Evolutionary conservation across 345 rosid genomes (phyloP).

Genomic region (Salix exigua): DNA sequence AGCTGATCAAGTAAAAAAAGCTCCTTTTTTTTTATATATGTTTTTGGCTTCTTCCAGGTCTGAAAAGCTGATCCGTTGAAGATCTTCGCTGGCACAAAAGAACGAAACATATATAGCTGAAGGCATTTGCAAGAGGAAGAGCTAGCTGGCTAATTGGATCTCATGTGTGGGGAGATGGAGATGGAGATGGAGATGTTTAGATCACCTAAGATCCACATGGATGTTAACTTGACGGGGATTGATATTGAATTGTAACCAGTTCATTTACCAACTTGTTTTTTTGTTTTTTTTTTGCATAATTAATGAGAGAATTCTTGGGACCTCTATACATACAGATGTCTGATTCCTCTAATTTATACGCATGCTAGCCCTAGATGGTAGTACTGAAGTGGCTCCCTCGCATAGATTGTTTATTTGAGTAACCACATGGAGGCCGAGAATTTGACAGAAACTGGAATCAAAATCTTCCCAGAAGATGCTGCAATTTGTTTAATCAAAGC

Average conservation of each 20-base stretch:
- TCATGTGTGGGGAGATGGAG: background rate
- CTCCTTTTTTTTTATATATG: background rate
- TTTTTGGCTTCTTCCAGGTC: background rate
- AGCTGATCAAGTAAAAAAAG: no score
- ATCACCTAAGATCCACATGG: background rate
- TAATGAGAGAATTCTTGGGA: background rate
- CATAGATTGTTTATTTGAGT: background rate
- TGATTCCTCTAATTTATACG: background rate
- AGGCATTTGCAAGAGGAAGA: background rate
- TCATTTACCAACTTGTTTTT: background rate
- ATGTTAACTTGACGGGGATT: background rate
- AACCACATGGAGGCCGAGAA: background rate
- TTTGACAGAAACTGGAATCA: background rate
- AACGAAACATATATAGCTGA: no score
- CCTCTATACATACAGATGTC: background rate
- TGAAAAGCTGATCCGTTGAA: no score
- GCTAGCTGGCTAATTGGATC: no score
- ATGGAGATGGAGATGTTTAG: background rate
- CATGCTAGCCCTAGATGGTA: background rate
- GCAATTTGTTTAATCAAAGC: background rate
- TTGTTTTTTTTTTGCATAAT: no score
- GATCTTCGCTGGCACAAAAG: no score
- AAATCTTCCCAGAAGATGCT: background rate
- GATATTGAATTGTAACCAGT: background rate
- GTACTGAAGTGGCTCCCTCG: background rate